Evolutionary conservation across 1,284 basidiomycete genomes (phyloP).

Genomic region (Ustilago tritici): DNA sequence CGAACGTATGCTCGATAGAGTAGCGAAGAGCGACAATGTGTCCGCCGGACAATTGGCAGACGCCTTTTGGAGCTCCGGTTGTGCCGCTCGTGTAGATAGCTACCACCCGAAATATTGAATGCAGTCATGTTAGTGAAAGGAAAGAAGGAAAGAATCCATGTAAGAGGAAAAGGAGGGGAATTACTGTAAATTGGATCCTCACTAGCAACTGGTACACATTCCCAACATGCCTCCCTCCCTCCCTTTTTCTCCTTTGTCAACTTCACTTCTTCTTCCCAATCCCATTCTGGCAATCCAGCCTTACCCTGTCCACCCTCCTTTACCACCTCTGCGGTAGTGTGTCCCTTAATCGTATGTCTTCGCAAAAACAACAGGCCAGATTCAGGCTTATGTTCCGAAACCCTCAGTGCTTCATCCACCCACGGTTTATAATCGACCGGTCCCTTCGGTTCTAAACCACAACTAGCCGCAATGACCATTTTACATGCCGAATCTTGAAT

Average conservation of each 20-base stretch:
- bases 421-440: slow-evolving; percentile 63
- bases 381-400: slow-evolving; percentile 55
- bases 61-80: slow-evolving; percentile 65
- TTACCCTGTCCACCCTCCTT: slow-evolving; percentile 28
- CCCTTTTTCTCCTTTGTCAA: slow-evolving; percentile 26
- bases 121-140: neutral
- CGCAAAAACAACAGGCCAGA: slow-evolving; percentile 53
- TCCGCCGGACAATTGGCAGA: slow-evolving; percentile 58
- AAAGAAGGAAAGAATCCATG: neutral
- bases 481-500: slow-evolving; percentile 61
- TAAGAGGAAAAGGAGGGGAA: neutral
- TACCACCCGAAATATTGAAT: neutral
- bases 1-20: slow-evolving; percentile 63
- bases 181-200: slow-evolving; percentile 60
- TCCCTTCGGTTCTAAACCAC: slow-evolving; percentile 65
- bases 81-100: slow-evolving; percentile 61
- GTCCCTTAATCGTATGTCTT: slow-evolving; percentile 57
- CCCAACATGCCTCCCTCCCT: slow-evolving; percentile 51
- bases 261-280: slow-evolving; percentile 57
- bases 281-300: slow-evolving; percentile 49
- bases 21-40: slow-evolving; percentile 61
- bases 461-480: slow-evolving; percentile 60
- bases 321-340: slow-evolving; percentile 36
- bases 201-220: slow-evolving; percentile 54
- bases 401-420: slow-evolving; percentile 57